phyloP scores from a whole-genome alignment of 2,329 filamentous ascomycete genomes.

The Xylaria sp. region DNA sequence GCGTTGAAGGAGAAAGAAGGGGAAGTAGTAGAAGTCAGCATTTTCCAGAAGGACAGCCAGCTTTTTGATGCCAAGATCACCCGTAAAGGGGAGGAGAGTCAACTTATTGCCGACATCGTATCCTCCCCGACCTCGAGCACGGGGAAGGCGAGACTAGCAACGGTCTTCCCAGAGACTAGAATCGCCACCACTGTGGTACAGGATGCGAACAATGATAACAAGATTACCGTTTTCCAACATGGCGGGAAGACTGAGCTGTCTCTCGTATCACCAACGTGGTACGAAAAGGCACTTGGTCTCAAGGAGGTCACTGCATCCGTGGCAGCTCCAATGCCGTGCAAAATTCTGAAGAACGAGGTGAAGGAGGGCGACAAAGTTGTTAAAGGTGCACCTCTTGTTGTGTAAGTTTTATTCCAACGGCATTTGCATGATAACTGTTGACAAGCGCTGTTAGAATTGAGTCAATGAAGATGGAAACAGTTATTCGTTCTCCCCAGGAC shows the following conservation, averaged over 20 bases:
- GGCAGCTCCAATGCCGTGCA: constrained; percentile 95
- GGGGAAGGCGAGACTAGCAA: constrained; percentile 62
- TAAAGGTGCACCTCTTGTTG: constrained; percentile 87
- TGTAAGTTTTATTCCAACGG: constrained; percentile 62
- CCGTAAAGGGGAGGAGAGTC: constrained; percentile 55
- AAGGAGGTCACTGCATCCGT: constrained; percentile 86
- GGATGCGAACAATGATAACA: constrained; percentile 61
- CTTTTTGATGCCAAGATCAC: constrained; percentile 60
- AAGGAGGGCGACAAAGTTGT: constrained; percentile 82
- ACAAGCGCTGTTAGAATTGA: constrained; percentile 68
- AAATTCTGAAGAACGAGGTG: constrained; percentile 91
- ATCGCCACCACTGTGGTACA: constrained; percentile 82
- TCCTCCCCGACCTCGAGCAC: constrained; percentile 50
- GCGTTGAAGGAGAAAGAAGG: constrained; percentile 71
- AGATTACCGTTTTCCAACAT: constrained; percentile 81
- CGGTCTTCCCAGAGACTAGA: constrained; percentile 84
- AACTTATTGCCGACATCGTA: constrained; percentile 59
- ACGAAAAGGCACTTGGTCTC: constrained; percentile 85
- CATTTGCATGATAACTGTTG: constrained; percentile 17
- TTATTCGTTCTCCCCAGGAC: constrained; percentile 80
- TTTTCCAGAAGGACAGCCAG: constrained; percentile 61
- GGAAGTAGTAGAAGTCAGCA: constrained; percentile 65
- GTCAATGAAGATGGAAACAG: constrained; percentile 92
- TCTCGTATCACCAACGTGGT: constrained; percentile 77
- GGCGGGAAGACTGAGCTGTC: constrained; percentile 69